Percentiles rank a stretch among this genome's conserved stretches.
Evolutionary conservation across 1,284 basidiomycete genomes (phyloP).

Genomic region (Leccinum fuscescens): DNA sequence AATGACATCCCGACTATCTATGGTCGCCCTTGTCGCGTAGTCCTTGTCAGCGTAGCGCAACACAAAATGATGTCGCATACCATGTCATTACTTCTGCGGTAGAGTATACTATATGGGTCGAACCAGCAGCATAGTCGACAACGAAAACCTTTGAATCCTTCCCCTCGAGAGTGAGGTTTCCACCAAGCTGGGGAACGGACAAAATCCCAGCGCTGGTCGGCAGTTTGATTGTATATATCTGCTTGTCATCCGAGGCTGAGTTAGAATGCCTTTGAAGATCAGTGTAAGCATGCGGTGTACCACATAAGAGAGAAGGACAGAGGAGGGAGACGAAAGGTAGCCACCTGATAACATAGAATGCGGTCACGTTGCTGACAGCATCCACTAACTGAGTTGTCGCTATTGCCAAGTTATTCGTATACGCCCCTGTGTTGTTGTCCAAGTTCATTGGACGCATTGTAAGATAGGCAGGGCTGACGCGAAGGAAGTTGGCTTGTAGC

Average conservation of each 20-base stretch:
- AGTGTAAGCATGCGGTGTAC: conserved; percentile 1
- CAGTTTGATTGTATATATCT: conserved; percentile 33
- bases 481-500: conserved; percentile 46
- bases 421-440: conserved; percentile 39
- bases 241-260: conserved; percentile 10
- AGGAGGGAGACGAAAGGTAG: background rate
- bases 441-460: conserved; percentile 45
- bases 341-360: conserved; percentile 47
- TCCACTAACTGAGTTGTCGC: conserved; percentile 48
- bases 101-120: conserved; percentile 45
- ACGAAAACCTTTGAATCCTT: conserved; percentile 53
- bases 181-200: conserved; percentile 42
- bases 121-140: conserved; percentile 48
- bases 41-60: conserved; percentile 1
- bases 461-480: conserved; percentile 46
- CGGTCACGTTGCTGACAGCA: conserved; percentile 44
- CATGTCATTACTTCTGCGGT: conserved; percentile 51
- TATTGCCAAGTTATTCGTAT: conserved; percentile 44
- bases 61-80: conserved; percentile 22
- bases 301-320: background rate
- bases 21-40: conserved; percentile 40
- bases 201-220: conserved; percentile 44
- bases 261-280: conserved; percentile 16
- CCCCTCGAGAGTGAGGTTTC: conserved; percentile 41
- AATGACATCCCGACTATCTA: conserved; percentile 47